phyloP scores from a whole-genome alignment of 306 rosid species.

The Dryas alaskensis region DNA sequence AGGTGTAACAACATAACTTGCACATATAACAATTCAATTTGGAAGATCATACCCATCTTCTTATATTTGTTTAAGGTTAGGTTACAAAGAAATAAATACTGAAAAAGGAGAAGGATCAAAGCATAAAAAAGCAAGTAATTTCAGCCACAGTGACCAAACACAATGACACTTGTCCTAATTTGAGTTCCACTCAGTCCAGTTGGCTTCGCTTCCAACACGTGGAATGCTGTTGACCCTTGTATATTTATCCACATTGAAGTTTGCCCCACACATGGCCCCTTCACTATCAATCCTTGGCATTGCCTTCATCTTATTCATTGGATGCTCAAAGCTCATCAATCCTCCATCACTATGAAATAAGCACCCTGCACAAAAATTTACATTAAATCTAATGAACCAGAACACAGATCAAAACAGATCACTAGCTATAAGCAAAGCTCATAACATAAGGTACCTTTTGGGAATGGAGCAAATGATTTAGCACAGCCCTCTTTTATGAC shows the following conservation, averaged over 20 bases:
- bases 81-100: not conserved
- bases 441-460: conserved; percentile 46
- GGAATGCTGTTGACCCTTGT: conserved; percentile 86
- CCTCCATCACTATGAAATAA: conserved; percentile 96
- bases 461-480: conserved; percentile 96
- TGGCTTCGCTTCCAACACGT: conserved; percentile 70
- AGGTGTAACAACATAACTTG: too few species aligned
- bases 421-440: not conserved
- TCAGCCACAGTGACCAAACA: not conserved
- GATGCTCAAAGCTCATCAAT: conserved; percentile 93
- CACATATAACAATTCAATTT: not conserved
- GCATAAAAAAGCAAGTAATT: not conserved
- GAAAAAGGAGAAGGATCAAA: too few species aligned
- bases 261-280: conserved; percentile 92
- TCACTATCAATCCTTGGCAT: conserved; percentile 95
- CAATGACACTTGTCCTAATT: conserved; percentile 19
- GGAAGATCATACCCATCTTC: too few species aligned
- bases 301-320: conserved; percentile 87
- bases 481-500: conserved; percentile 94
- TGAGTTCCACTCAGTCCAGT: conserved; percentile 77
- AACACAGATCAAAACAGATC: too few species aligned
- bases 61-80: too few species aligned
- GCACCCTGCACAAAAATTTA: conserved; percentile 51
- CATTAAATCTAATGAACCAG: not conserved
- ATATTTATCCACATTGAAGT: conserved; percentile 78